Percentiles rank a stretch among this genome's conserved stretches.
phyloP scores from a whole-genome alignment of 2,329 filamentous ascomycete species.

The Colletotrichum chrysophilum region DNA sequence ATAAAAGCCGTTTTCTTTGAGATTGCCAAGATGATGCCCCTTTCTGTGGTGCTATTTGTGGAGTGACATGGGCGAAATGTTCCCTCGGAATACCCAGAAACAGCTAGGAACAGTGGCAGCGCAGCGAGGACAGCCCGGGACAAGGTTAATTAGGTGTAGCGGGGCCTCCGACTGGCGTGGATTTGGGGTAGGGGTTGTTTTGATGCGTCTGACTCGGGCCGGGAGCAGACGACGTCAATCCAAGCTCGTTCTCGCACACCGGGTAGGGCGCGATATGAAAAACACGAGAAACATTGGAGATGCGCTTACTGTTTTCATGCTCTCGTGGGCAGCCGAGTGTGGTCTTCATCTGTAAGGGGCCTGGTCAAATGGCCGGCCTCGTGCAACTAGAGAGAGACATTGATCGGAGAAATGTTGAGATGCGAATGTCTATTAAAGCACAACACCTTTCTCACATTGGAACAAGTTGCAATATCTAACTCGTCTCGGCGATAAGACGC shows the following conservation, averaged over 20 bases:
- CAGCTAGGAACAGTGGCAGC: not conserved
- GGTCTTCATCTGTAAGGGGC: accelerated
- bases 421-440: not conserved
- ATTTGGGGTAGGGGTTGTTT: not conserved
- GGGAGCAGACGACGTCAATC: not conserved
- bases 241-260: not conserved
- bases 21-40: not conserved
- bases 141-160: not conserved
- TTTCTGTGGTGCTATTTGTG: not conserved
- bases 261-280: not conserved
- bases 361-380: not conserved
- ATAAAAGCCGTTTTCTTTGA: not conserved
- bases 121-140: not conserved
- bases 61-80: not conserved
- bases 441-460: accelerated
- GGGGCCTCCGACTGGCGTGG: not conserved
- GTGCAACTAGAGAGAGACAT: not conserved
- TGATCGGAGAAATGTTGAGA: not conserved
- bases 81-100: not conserved
- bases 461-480: not conserved
- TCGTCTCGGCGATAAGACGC: not conserved
- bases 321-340: not conserved
- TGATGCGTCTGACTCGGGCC: not conserved
- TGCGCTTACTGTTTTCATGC: not conserved
- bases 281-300: not conserved